Base-by-base conservation (phyloP, 345 rosid genomes). In the Murraya paniculata region DNA sequence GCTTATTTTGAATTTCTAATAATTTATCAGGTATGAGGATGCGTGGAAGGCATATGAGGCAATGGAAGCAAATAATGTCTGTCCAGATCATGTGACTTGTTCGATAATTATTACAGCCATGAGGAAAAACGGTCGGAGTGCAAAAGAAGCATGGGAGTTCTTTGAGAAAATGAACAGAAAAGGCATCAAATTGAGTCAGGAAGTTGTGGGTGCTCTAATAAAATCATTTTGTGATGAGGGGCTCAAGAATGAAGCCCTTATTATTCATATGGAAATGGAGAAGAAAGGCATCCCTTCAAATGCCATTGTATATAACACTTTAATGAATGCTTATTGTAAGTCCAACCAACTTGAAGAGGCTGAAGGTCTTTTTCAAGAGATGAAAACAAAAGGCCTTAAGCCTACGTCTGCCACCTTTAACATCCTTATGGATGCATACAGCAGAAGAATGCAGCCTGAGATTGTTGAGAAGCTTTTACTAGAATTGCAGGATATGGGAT, bases 361-460 rank as follows among this genome's bases (percentile, higher is more conserved):
- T 24, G 99, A 95, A 86, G 98, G 96, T 56, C 89, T 95, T 60
- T 91, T 89, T 30, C 72, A 88, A 31, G 99, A 93, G 82, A 86
- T 95, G 92, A 90, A 83, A 81, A 75, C 74, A 31, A 93, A 88
- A 86, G 89, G 96, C 78, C 80, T 91, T 61, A 77, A 77, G 78
- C 95, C 95, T 11, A 88, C 95, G 0, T 60, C 84, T 76, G 87
- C 88, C 1, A 89, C 90, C 21, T 95, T 85, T 56, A 93, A 91
- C 85, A 87, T 92, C 84, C 88, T 95, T 0, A 91, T 93, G 91
- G 91, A 92, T 86, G 92, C 96, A 27, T 95, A 95, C 77, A 84
- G 97, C 68, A 87, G 91, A 82, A 92, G 99, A 83, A 92, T 92
- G 89, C 98, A 95, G 85, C 98, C 98, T 11, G 92, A 92, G 75